Evolutionary conservation across 768 basidiomycete genomes (phyloP).

Genomic region (Saitozyma podzolica): DNA sequence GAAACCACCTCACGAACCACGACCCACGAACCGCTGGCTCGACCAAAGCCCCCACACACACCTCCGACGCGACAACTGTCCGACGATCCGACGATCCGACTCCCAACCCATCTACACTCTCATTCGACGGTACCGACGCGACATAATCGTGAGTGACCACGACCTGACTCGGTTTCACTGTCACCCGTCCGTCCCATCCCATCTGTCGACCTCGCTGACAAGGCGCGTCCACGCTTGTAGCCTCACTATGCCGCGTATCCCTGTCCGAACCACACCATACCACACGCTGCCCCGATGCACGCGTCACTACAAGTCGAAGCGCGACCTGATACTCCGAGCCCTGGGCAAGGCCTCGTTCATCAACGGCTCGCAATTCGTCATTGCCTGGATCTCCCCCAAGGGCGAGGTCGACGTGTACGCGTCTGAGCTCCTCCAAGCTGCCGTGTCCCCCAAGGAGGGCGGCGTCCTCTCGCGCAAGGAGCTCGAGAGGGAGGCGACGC

Average conservation of each 20-base stretch:
- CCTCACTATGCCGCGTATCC: constrained; percentile 51
- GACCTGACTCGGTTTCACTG: background rate
- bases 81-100: too few species aligned
- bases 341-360: constrained; percentile 53
- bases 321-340: constrained; percentile 51
- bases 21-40: too few species aligned
- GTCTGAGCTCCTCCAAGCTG: constrained; percentile 51
- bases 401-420: constrained; percentile 54
- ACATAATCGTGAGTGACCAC: constrained; percentile 3
- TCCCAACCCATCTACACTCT: background rate
- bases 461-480: constrained; percentile 35
- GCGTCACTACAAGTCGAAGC: constrained; percentile 53
- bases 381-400: constrained; percentile 52
- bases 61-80: too few species aligned
- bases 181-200: too few species aligned
- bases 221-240: too few species aligned
- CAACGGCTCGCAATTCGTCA: constrained; percentile 54
- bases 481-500: constrained; percentile 31
- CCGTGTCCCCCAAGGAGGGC: constrained; percentile 22
- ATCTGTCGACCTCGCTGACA: too few species aligned
- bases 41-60: too few species aligned
- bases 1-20: too few species aligned
- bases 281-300: constrained; percentile 51
- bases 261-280: constrained; percentile 53
- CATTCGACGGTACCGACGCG: background rate